Evolutionary conservation across 352 stramenopile genomes (phyloP), one percentile per base, ranked within the genome.

Genomic region (Pythium grandisporangium): DNA sequence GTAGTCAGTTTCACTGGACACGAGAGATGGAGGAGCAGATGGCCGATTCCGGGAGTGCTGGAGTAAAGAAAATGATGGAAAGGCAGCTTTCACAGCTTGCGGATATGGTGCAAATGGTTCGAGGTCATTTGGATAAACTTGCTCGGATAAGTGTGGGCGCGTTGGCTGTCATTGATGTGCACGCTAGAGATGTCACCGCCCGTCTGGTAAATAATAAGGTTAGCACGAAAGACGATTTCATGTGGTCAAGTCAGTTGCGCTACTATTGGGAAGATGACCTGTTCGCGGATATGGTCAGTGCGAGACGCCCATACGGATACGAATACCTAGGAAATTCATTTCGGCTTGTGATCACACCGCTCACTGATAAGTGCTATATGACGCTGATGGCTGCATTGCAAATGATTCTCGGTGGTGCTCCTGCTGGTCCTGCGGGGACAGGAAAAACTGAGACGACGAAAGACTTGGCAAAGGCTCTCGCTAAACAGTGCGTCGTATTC

Each of bases 331-430:
- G 91, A 2, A 97, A 98, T 63, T 95, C 81, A 12, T 96, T 96
- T 41, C 81, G 91, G 0, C 61, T 98, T 17, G 91, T 98, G 6
- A 97, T 98, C 60, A 98, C 91, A 2, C 91, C 91, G 17, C 49
- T 98, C 6, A 98, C 91, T 3, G 91, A 98, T 48, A 98, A 97
- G 43, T 98, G 91, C 58, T 98, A 98, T 56, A 77, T 97, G 58
- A 97, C 91, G 10, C 63, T 98, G 16, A 97, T 98, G 91, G 87
- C 87, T 8, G 91, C 91, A 2, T 48, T 98, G 19, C 91, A 97
- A 48, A 97, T 97, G 88, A 96, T 92, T 27, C 64, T 97, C 2
- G 91, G 91, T 10, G 91, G 91, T 12, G 89, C 91, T 4, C 91
- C 91, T 2, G 91, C 90, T 26, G 91, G 91, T 0, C 91, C 91